phyloP scores from a whole-genome alignment of 768 basidiomycete species.

The Tulasnella sp. region DNA sequence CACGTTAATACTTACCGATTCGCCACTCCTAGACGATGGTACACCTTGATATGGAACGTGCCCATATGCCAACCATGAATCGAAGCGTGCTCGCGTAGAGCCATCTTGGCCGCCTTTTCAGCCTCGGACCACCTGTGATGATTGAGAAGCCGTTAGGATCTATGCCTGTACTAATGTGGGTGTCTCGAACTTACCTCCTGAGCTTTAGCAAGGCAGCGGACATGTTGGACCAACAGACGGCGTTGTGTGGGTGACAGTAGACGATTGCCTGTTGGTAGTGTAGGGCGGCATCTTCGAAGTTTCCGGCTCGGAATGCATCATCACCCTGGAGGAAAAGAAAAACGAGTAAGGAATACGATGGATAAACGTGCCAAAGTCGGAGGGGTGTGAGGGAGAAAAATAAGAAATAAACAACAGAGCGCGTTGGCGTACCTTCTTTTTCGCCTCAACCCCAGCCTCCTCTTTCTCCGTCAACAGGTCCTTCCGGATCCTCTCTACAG shows the following conservation, averaged over 20 bases:
- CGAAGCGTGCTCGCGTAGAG: background rate
- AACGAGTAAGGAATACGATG: background rate
- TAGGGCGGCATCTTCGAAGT: background rate
- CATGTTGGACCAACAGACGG: background rate
- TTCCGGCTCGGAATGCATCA: background rate
- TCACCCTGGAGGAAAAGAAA: background rate
- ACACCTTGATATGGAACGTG: background rate
- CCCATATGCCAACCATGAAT: background rate
- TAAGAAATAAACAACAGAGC: background rate
- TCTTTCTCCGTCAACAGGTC: background rate
- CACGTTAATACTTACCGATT: background rate
- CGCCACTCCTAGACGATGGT: background rate
- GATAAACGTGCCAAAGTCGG: too few relatives aligned
- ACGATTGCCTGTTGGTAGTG: background rate
- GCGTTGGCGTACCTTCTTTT: background rate
- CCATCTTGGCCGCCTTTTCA: background rate
- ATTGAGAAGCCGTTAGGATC: background rate
- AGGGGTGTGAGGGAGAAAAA: background rate
- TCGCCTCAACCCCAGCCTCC: background rate
- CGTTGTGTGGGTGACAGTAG: background rate
- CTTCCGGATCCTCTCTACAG: background rate
- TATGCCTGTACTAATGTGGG: background rate
- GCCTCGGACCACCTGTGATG: background rate
- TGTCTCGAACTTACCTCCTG: background rate
- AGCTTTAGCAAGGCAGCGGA: background rate